Base-by-base conservation (phyloP, 306 rosid species). In the Castanopsis chinensis region DNA sequence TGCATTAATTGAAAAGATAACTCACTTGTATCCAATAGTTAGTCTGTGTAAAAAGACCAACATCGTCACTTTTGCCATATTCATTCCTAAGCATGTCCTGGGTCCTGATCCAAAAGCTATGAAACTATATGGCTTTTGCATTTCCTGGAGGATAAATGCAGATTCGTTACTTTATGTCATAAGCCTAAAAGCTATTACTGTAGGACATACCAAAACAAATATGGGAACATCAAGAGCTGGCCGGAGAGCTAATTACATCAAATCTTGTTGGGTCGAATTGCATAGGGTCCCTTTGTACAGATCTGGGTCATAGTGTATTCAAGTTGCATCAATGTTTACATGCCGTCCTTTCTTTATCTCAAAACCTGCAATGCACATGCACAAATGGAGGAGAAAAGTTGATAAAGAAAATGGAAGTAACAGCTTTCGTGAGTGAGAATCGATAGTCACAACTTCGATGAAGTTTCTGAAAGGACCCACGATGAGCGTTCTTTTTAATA, bases 281-380 rank as follows among this genome's bases (percentile, higher is more conserved):
- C 84, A 83, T 74, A 3, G 97, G 91, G 35, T 90, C 8, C 45
- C 86, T 77, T 80, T 76, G 87, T 79, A 79, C 79, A 87, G 67
- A 69, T 88, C 89, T 74, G 94, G 86, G 82, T 88, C 92, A 23
- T 83, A 77, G 79, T 88, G 97, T 76, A 92, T 81, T 49, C 85
- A 83, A 72, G 97, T 88, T 71, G 90, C 88, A 30, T 90, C 97
- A 7, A 92, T 77, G 83, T 92, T 88, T 61, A 85, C 91, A 43
- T 90, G 92, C 94, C 97, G 90, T n/a, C 97, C 97, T 84, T 85
- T 87, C 88, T 81, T 88, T 84, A 90, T 84, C 45, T 85, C 78
- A 81, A 84, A 74, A 60, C 92, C 92, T 92, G 91, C 82, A 49
- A 68, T 69, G 1, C 14, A 27, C 17, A 71, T n/a, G 28, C 21